These are phyloP conservation scores for Apiotrichum domesticum DNA, from an alignment of 1,284 basidiomycete species.

Conservation along the genomic window DNA sequence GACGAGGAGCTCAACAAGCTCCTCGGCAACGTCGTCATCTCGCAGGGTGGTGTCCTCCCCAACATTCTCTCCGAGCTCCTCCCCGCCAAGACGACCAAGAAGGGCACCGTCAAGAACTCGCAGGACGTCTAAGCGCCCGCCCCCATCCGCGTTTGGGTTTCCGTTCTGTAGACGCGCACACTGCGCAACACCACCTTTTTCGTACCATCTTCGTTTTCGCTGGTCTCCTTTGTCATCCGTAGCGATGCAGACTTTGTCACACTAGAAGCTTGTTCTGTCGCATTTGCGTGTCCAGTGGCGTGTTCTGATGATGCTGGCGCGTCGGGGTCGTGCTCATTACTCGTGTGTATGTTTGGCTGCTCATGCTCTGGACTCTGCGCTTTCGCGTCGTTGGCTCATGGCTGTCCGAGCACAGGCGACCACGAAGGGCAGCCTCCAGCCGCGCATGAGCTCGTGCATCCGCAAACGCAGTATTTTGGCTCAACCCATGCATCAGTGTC, in stretches of 20 bases:
- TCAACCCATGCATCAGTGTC: no score
- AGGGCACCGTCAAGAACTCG: conserved; percentile 42
- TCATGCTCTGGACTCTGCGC: no score
- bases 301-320: background rate
- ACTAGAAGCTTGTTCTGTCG: background rate
- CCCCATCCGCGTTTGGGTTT: background rate
- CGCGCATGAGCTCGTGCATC: no score
- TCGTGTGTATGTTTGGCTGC: no score
- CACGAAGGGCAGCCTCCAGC: no score
- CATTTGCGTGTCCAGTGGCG: no score
- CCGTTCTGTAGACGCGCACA: background rate
- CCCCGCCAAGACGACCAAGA: conserved; percentile 58
- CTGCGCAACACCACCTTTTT: background rate
- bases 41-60: conserved; percentile 84
- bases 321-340: no score
- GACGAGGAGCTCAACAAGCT: conserved; percentile 61
- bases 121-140: conserved; percentile 22
- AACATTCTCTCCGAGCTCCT: conserved; percentile 62
- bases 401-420: no score
- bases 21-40: conserved; percentile 77
- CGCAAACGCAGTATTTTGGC: no score
- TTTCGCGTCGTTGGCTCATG: no score
- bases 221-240: conserved; percentile 27
- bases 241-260: conserved; percentile 19
- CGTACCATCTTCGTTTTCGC: conserved; percentile 30